Conservation (phyloP, 1,139 yeast species). For the Lodderomyces theae region DNA sequence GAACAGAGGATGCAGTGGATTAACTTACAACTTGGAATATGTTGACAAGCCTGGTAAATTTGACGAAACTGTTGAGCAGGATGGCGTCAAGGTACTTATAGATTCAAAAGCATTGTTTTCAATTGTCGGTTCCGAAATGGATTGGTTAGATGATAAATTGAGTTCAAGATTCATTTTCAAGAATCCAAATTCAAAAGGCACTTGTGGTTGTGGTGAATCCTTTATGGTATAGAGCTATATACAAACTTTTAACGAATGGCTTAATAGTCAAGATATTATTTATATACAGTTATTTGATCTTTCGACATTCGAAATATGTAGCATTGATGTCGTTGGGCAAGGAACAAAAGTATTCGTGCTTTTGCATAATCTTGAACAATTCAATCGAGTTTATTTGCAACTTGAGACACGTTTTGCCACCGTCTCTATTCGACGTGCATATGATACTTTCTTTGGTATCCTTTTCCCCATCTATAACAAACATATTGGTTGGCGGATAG, state of each 20-base stretch:
- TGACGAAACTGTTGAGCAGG: slow-evolving; percentile 90
- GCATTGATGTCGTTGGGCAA: slow-evolving; percentile 47
- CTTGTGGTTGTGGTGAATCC: slow-evolving; percentile 98
- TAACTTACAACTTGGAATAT: slow-evolving; percentile 87
- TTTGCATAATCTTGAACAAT: slow-evolving; percentile 47
- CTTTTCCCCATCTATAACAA: slow-evolving; percentile 46
- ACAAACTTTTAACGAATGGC: background rate
- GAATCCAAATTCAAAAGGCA: slow-evolving; percentile 95
- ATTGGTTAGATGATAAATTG: slow-evolving; percentile 92
- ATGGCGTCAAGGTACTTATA: slow-evolving; percentile 86
- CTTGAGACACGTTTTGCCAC: slow-evolving; percentile 48
- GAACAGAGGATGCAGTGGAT: slow-evolving; percentile 95
- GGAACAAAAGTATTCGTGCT: slow-evolving; percentile 43
- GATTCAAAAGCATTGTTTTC: slow-evolving; percentile 95
- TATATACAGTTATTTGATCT: slow-evolving; percentile 22
- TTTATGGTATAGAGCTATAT: slow-evolving; percentile 71
- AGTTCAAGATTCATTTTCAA: slow-evolving; percentile 85
- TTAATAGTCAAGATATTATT: background rate
- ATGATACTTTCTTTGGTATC: slow-evolving; percentile 39
- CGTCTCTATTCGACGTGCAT: slow-evolving; percentile 37
- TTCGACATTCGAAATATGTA: slow-evolving; percentile 48
- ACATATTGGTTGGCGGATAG: slow-evolving; percentile 30
- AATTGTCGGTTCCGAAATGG: slow-evolving; percentile 97
- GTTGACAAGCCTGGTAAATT: slow-evolving; percentile 88
- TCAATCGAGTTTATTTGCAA: slow-evolving; percentile 37